phyloP scores from a whole-genome alignment of 768 basidiomycete genomes.

The Gymnopilus dilepis region DNA sequence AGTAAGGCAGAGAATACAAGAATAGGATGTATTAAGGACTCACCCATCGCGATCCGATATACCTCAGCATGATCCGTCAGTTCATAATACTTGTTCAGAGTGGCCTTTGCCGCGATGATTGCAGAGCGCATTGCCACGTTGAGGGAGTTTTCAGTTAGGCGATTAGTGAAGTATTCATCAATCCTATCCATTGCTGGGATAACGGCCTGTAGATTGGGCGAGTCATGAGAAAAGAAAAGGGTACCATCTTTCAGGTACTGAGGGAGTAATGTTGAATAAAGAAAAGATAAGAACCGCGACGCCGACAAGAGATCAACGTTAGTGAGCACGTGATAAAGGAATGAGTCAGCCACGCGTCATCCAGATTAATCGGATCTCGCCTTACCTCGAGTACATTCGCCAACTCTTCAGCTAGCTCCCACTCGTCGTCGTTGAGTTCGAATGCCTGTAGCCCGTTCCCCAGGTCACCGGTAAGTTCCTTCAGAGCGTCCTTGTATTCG shows the following conservation, averaged over 20 bases:
- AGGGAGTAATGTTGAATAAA: not conserved
- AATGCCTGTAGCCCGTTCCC: not conserved
- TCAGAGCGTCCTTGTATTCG: not conserved
- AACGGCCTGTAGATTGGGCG: not conserved
- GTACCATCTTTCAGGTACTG: slow-evolving; percentile 8
- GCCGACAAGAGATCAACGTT: no score
- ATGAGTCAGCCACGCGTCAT: no score
- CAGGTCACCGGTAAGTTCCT: not conserved
- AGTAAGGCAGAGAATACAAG: not conserved
- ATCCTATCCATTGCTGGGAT: slow-evolving; percentile 8
- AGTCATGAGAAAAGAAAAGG: not conserved
- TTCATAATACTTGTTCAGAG: slow-evolving; percentile 38
- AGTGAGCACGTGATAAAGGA: no score
- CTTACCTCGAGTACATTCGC: not conserved
- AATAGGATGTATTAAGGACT: slow-evolving; percentile 6
- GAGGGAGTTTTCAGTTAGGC: no score
- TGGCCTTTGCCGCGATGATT: no score
- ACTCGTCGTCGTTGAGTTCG: not conserved
- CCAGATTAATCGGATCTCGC: no score
- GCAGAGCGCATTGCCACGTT: slow-evolving; percentile 27
- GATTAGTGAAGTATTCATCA: not conserved
- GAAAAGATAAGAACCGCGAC: no score
- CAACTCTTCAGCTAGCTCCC: not conserved
- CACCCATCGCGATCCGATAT: slow-evolving; percentile 41
- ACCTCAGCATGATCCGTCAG: slow-evolving; percentile 36